A percentile compares a stretch with the other conserved stretches of the same genome.
Conservation (phyloP, 192 early-diverging fungal genomes). For the Linnemannia zychae region DNA sequence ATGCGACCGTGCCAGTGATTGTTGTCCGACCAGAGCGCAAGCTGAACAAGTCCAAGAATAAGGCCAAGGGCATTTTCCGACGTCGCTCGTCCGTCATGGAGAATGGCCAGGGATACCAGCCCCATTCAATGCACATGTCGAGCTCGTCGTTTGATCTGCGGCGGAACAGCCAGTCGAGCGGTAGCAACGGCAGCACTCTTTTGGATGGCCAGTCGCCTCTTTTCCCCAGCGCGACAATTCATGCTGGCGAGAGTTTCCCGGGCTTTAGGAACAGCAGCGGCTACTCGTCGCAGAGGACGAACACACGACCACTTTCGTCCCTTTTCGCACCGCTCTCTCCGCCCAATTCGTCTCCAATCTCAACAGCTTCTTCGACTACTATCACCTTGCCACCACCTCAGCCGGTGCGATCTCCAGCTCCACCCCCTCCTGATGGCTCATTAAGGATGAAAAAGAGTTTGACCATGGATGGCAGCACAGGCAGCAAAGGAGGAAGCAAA, state of each 20-base stretch:
- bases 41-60: conserved; percentile 53
- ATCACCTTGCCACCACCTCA: conserved; percentile 10
- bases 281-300: not conserved
- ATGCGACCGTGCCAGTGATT: conserved; percentile 75
- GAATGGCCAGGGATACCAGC: conserved; percentile 19
- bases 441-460: conserved; percentile 56
- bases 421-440: conserved; percentile 43
- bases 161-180: conserved; percentile 3
- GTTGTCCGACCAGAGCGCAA: conserved; percentile 71
- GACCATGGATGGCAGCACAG: conserved; percentile 40
- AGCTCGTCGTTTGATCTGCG: conserved; percentile 31
- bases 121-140: conserved; percentile 27
- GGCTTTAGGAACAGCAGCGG: not conserved
- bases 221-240: conserved; percentile 35
- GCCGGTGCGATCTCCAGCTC: conserved; percentile 4
- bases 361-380: not conserved
- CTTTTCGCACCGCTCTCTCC: conserved; percentile 16
- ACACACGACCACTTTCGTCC: conserved; percentile 19
- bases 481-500: conserved; percentile 1
- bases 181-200: conserved; percentile 1
- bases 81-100: conserved; percentile 26
- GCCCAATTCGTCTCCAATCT: not conserved
- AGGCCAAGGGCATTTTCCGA: conserved; percentile 52
- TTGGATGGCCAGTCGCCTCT: not conserved
- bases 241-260: conserved; percentile 33